phyloP scores from a whole-genome alignment of 257 asterid genomes.

The Paulownia fortunei region DNA sequence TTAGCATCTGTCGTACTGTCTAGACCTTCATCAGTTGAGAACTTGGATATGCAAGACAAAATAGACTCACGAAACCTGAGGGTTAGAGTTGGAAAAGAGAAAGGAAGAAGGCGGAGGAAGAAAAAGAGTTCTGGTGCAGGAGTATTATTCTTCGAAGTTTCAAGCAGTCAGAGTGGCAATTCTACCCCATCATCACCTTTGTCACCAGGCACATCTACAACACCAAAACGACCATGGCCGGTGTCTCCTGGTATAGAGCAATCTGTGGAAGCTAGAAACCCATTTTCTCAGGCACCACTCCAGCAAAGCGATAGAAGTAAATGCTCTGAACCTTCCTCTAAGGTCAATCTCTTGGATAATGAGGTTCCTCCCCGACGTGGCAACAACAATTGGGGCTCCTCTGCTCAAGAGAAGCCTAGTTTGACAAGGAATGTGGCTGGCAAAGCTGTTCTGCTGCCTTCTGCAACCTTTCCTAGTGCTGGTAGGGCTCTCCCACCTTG shows the following conservation, averaged over 20 bases:
- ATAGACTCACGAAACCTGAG: constrained; percentile 46
- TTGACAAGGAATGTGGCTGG: constrained; percentile 34
- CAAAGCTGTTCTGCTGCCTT: constrained; percentile 54
- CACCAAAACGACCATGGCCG: constrained; percentile 45
- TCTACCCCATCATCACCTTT: constrained; percentile 83
- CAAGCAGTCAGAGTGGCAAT: constrained; percentile 83
- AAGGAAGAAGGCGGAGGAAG: constrained; percentile 66
- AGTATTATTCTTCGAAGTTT: constrained; percentile 46
- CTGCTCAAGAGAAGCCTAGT: constrained; percentile 47
- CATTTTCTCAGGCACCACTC: constrained; percentile 29
- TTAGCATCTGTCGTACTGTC: background rate
- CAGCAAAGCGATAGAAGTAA: constrained; percentile 28
- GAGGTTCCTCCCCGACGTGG: constrained; percentile 30
- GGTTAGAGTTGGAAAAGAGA: constrained; percentile 62
- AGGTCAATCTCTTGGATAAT: constrained; percentile 34
- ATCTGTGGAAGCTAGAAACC: constrained; percentile 38
- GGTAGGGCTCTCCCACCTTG: constrained; percentile 40
- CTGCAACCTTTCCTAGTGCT: constrained; percentile 55
- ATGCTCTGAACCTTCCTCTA: constrained; percentile 30
- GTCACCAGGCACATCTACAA: constrained; percentile 51
- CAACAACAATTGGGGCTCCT: constrained; percentile 18
- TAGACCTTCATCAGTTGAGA: constrained; percentile 27
- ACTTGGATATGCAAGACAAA: constrained; percentile 39
- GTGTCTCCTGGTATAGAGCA: constrained; percentile 42
- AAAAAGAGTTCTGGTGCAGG: constrained; percentile 45